These are phyloP conservation scores for Suillus tomentosus DNA, from an alignment of 768 basidiomycete genomes.

Conservation along the genomic window DNA sequence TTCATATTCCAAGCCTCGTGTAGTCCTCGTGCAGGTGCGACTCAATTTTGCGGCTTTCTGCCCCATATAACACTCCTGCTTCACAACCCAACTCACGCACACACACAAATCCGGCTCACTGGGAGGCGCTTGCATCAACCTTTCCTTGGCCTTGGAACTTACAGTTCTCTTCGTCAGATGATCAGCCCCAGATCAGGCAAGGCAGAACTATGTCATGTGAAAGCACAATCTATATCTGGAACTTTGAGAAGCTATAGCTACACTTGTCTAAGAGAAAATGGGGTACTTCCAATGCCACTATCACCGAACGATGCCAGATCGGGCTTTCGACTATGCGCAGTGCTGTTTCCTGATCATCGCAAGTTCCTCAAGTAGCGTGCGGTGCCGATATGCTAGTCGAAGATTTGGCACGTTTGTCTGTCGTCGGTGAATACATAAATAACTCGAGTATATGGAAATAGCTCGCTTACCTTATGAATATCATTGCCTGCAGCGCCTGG, in stretches of 20 bases:
- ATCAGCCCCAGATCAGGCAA: neutral
- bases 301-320: neutral
- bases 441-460: neutral
- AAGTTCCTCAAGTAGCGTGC: conserved; percentile 86
- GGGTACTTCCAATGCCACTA: neutral
- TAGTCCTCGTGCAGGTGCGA: too few species aligned
- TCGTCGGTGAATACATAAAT: conserved; percentile 11
- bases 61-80: neutral
- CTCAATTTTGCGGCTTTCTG: too few species aligned
- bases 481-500: conserved; percentile 94
- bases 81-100: neutral
- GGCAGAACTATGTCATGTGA: neutral
- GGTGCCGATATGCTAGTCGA: conserved; percentile 87
- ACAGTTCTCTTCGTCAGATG: neutral
- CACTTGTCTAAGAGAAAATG: neutral
- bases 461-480: conserved; percentile 79
- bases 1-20: too few species aligned
- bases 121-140: too few species aligned
- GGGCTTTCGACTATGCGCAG: neutral
- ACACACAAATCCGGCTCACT: neutral
- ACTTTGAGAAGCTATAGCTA: neutral
- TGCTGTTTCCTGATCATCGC: conserved; percentile 56
- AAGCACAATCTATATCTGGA: neutral
- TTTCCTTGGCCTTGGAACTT: neutral
- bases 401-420: conserved; percentile 98